These are phyloP conservation scores for Gorgonomyces haynaldii DNA, from an alignment of 192 early-diverging fungal genomes.

Conservation along the genomic window DNA sequence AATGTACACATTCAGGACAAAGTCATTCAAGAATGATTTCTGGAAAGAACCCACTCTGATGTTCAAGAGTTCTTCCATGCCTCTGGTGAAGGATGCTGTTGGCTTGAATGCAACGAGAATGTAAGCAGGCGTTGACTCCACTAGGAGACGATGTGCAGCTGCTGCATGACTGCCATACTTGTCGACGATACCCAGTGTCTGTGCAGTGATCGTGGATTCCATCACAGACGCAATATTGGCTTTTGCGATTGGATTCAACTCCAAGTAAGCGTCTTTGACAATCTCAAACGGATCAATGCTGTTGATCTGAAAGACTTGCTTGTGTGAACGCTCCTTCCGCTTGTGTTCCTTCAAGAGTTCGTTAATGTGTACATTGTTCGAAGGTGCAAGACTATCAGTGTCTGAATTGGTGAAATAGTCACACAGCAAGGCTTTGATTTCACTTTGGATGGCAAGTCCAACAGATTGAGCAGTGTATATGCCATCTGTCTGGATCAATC, in stretches of 20 bases:
- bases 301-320: neutral
- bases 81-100: constrained; percentile 47
- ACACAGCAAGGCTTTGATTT: constrained; percentile 41
- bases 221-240: no score
- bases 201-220: no score
- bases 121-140: constrained; percentile 54
- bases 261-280: neutral
- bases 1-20: constrained; percentile 69
- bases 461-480: constrained; percentile 5
- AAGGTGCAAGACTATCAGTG: constrained; percentile 15
- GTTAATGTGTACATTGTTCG: constrained; percentile 34
- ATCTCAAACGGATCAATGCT: neutral
- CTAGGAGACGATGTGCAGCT: constrained; percentile 57
- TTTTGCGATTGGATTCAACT: neutral
- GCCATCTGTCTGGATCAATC: neutral
- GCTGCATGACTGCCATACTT: constrained; percentile 54
- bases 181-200: constrained; percentile 40
- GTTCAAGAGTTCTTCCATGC: constrained; percentile 40
- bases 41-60: constrained; percentile 41
- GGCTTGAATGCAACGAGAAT: constrained; percentile 59
- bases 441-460: constrained; percentile 38
- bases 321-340: no score
- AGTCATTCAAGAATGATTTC: constrained; percentile 61
- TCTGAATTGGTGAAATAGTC: constrained; percentile 34
- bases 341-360: constrained; percentile 10